Conservation (phyloP, 176 grass and related monocot genomes). For the Lolium perenne region DNA sequence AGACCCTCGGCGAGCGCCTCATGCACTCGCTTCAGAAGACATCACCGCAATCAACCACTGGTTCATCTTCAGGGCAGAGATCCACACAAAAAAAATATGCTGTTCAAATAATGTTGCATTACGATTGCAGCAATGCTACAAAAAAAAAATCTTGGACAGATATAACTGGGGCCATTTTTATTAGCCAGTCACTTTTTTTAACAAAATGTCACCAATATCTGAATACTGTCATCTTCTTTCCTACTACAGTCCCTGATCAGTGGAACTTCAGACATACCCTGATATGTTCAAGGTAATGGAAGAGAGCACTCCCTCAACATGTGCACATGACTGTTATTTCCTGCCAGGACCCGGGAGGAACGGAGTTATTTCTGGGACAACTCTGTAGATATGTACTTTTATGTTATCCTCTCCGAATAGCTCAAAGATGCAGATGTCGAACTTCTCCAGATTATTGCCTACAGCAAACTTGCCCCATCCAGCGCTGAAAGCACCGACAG, state of each 20-base stretch:
- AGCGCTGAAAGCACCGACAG: constrained; percentile 36
- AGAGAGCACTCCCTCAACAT: background rate
- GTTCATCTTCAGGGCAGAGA: too few relatives aligned
- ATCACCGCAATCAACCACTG: too few relatives aligned
- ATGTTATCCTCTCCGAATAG: too few relatives aligned
- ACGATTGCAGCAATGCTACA: background rate
- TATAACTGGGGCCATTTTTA: constrained; percentile 3
- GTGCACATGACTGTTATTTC: constrained; percentile 17
- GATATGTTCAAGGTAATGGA: background rate
- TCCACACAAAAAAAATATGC: background rate
- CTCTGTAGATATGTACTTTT: too few relatives aligned
- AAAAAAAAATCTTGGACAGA: background rate
- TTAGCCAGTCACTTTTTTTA: background rate
- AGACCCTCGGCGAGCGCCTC: too few relatives aligned
- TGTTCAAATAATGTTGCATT: background rate
- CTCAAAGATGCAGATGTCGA: too few relatives aligned
- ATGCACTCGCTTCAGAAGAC: too few relatives aligned
- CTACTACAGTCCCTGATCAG: constrained; percentile 6
- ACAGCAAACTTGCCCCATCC: too few relatives aligned
- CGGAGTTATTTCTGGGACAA: constrained; percentile 45
- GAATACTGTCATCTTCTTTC: constrained; percentile 35
- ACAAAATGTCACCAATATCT: constrained; percentile 7
- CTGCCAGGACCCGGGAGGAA: constrained; percentile 12
- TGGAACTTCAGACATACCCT: background rate
- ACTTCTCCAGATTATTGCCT: too few relatives aligned